Evolutionary conservation across 352 stramenopile species (phyloP).

Genomic region (Pythium dissimile): DNA sequence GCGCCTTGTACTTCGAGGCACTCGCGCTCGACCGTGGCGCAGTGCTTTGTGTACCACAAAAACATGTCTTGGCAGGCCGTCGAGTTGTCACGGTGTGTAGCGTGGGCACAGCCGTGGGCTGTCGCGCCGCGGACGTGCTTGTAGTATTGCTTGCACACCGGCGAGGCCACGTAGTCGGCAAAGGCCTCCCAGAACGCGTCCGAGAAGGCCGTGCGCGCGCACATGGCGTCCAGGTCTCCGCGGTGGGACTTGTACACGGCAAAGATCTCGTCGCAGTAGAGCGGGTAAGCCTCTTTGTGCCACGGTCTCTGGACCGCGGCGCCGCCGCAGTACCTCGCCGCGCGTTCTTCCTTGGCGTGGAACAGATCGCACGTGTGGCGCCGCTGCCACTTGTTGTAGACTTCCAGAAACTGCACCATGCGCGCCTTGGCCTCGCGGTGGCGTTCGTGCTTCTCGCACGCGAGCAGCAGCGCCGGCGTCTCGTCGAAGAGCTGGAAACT

Average conservation of each 20-base stretch:
- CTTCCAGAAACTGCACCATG: slow-evolving; percentile 29
- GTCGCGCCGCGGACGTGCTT: slow-evolving; percentile 35
- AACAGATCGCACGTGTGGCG: slow-evolving; percentile 45
- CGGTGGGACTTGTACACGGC: slow-evolving; percentile 41
- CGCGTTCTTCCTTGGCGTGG: slow-evolving; percentile 43
- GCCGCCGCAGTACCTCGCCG: slow-evolving; percentile 39
- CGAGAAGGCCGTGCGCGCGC: slow-evolving; percentile 35
- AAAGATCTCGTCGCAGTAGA: slow-evolving; percentile 62
- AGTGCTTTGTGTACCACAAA: slow-evolving; percentile 44
- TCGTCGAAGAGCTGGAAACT: slow-evolving; percentile 53
- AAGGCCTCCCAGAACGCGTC: slow-evolving; percentile 61
- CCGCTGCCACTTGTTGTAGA: slow-evolving; percentile 49
- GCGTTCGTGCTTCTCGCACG: slow-evolving; percentile 26
- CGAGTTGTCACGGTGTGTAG: not conserved
- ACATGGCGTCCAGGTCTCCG: slow-evolving; percentile 42
- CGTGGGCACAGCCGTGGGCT: slow-evolving; percentile 20
- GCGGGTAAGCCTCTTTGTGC: slow-evolving; percentile 41
- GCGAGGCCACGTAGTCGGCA: slow-evolving; percentile 46
- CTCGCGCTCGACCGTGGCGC: slow-evolving; percentile 38
- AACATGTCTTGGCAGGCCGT: slow-evolving; percentile 38
- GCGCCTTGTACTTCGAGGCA: slow-evolving; percentile 39
- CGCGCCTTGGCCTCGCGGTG: slow-evolving; percentile 11
- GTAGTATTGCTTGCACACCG: slow-evolving; percentile 64
- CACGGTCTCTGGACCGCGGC: slow-evolving; percentile 37
- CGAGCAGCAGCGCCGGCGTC: slow-evolving; percentile 33